Conservation (phyloP, 345 rosid species). For the Citrus cavaleriei region DNA sequence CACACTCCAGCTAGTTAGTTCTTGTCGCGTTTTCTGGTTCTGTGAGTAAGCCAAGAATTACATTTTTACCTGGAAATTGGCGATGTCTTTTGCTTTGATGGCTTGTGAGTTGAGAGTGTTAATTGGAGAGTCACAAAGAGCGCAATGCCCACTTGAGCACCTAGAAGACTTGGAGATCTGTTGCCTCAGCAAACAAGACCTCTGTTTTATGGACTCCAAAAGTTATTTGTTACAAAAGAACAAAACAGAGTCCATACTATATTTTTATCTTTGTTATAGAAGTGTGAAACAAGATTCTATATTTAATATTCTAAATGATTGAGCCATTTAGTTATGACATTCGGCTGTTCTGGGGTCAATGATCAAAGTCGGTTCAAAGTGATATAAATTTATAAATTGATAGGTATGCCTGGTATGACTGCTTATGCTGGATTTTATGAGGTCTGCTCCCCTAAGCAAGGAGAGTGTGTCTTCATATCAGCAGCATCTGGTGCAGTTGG, state of each 20-base stretch:
- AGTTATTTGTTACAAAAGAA: too few species aligned
- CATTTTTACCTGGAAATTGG: background rate
- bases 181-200: background rate
- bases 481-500: constrained; percentile 61
- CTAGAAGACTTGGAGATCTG: background rate
- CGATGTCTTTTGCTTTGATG: background rate
- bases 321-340: too few species aligned
- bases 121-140: background rate
- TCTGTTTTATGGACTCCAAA: too few species aligned
- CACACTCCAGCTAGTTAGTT: background rate
- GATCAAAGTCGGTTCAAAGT: too few species aligned
- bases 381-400: too few species aligned
- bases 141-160: background rate
- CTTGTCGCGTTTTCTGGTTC: background rate
- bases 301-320: too few species aligned
- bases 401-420: constrained; percentile 64
- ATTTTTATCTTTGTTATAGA: too few species aligned
- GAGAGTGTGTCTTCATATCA: constrained; percentile 34
- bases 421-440: constrained; percentile 32
- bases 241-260: too few species aligned
- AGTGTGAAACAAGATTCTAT: too few species aligned
- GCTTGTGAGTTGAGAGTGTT: background rate
- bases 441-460: constrained; percentile 30
- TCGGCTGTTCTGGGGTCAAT: too few species aligned
- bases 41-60: background rate